Percentiles rank a stretch among this genome's conserved stretches.
Conservation (phyloP, 2,329 filamentous ascomycete species). For the Pezicula radicicola region DNA sequence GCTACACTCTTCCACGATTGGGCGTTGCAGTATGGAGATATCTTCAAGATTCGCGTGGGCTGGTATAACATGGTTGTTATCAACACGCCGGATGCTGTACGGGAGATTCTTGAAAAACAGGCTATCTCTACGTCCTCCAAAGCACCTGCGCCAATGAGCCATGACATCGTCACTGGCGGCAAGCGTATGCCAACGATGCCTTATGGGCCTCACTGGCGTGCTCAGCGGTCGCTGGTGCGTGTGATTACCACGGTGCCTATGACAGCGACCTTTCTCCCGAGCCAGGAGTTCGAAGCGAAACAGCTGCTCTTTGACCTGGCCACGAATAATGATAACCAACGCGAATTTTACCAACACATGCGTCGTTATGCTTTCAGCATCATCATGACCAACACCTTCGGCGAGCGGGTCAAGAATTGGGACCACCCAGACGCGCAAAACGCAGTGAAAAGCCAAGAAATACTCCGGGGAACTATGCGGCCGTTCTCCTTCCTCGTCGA, state of each 20-base stretch:
- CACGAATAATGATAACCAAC: slow-evolving; percentile 27
- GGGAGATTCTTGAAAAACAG: slow-evolving; percentile 41
- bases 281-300: slow-evolving; percentile 42
- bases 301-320: slow-evolving; percentile 39
- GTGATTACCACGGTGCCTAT: slow-evolving; percentile 33
- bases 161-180: slow-evolving; percentile 36
- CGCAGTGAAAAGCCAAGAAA: slow-evolving; percentile 11
- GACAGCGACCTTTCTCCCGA: slow-evolving; percentile 37
- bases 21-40: slow-evolving; percentile 40
- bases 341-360: slow-evolving; percentile 28
- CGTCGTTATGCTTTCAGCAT: slow-evolving; percentile 7
- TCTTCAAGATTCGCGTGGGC: slow-evolving; percentile 40
- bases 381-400: slow-evolving; percentile 12
- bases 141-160: slow-evolving; percentile 34
- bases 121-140: slow-evolving; percentile 32
- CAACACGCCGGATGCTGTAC: slow-evolving; percentile 39
- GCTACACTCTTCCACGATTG: slow-evolving; percentile 20
- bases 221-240: slow-evolving; percentile 34
- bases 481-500: slow-evolving; percentile 34
- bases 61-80: slow-evolving; percentile 43
- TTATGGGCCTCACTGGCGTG: slow-evolving; percentile 38
- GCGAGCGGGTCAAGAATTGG: slow-evolving; percentile 3
- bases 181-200: slow-evolving; percentile 37
- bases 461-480: slow-evolving; percentile 27
- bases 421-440: slow-evolving; percentile 18